Conservation (phyloP, 176 grass and related monocot species). For the Zoysia japonica region DNA sequence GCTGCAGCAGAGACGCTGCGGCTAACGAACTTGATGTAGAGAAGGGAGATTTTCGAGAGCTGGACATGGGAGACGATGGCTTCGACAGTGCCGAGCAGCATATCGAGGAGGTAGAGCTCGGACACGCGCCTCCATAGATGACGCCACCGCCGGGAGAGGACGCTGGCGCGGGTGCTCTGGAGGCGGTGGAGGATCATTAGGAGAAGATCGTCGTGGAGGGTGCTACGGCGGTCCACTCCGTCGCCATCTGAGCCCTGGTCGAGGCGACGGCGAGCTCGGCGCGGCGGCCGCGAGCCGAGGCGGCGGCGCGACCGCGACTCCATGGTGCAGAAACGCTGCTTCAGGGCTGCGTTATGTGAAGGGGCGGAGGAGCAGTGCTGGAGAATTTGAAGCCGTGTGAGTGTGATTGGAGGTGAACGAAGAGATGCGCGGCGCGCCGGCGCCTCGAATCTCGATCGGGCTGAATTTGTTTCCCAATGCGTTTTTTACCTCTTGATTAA, state of each 20-base stretch:
- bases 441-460: no score
- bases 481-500: no score
- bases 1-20: neutral
- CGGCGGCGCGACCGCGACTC: neutral
- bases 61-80: neutral
- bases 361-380: no score
- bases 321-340: neutral
- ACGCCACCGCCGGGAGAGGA: slow-evolving; percentile 12
- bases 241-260: neutral
- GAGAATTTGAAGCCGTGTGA: no score
- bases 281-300: neutral
- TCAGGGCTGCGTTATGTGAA: neutral
- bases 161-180: slow-evolving; percentile 8
- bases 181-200: slow-evolving; percentile 13
- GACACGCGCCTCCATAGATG: slow-evolving; percentile 12
- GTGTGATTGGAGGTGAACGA: no score
- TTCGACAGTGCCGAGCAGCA: neutral
- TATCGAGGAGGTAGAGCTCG: neutral
- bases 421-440: no score
- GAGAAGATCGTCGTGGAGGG: slow-evolving; percentile 22
- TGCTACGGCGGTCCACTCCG: slow-evolving; percentile 9
- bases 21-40: neutral
- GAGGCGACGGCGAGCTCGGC: neutral
- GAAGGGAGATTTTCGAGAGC: neutral
- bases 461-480: no score